Evolutionary conservation across 495 filamentous ascomycete genomes (phyloP).

Genomic region (Xylaria sp.): DNA sequence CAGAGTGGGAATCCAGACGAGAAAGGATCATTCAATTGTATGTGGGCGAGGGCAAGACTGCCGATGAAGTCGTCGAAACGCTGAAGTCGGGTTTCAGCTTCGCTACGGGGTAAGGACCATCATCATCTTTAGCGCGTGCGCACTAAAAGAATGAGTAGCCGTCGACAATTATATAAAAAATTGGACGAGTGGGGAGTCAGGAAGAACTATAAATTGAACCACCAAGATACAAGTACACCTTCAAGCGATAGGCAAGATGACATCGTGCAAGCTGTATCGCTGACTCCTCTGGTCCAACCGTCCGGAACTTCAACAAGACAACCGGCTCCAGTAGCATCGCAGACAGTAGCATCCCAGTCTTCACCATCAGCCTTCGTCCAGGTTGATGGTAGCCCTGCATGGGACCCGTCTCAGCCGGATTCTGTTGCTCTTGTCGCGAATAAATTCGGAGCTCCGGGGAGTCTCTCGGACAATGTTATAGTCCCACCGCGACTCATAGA

Average conservation of each 20-base stretch:
- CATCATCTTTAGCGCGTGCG: neutral
- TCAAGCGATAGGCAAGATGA: neutral
- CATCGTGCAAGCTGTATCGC: neutral
- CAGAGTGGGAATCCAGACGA: constrained; percentile 11
- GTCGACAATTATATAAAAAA: neutral
- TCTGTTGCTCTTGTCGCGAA: neutral
- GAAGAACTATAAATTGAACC: neutral
- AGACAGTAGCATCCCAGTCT: neutral
- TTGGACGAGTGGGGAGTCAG: neutral
- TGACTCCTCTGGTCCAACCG: neutral
- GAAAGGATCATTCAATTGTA: constrained; percentile 19
- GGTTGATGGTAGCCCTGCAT: neutral
- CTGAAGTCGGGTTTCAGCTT: constrained; percentile 8
- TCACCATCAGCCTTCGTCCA: neutral
- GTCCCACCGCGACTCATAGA: neutral
- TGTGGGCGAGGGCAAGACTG: constrained; percentile 11
- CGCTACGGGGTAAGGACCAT: neutral
- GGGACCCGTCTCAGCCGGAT: neutral
- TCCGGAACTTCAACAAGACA: neutral
- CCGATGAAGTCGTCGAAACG: constrained; percentile 18
- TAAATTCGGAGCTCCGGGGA: neutral
- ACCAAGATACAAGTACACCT: neutral
- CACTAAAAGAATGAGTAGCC: neutral
- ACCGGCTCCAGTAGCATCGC: neutral
- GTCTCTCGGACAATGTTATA: neutral